Evolutionary conservation across 2,329 filamentous ascomycete species (phyloP), one percentile per base, ranked within the genome.

Genomic region (Aspergillus awamori): DNA sequence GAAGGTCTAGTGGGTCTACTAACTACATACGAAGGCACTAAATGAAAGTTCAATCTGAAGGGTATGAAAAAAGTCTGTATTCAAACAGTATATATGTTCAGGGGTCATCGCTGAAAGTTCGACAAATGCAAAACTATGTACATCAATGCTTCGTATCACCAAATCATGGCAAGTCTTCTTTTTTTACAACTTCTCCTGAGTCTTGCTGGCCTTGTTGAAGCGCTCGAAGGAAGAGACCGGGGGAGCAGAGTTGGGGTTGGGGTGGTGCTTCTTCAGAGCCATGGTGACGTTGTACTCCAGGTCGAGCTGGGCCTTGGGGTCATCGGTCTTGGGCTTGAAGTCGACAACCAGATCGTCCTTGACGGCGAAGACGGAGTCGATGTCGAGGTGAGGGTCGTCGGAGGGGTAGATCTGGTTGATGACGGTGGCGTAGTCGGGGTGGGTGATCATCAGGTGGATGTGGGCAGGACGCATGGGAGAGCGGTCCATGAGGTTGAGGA

Each of bases 381-480:
- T 86, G 63, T 77, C 75, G 39, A 86, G 79, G 72, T 83, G 84
- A 17, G 81, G 83, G 77, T 87, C 85, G 69, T 86, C 83, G 60
- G 79, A 81, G 67, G 84, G 84, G 75, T 85, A 87, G 69, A 86
- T 79, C 75, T 86, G 83, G 58, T 83, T 85, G 70, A 83, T 83
- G 61, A 86, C 77, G 43, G 82, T 82, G 75, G 82, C 83, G 77
- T 84, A 86, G 68, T 82, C 78, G 64, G 82, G 81, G 69, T 83
- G 82, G 51, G 80, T 84, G 69, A 81, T 77, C 79, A 85, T 86
- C 33, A 86, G 71, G 74, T 87, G 85, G 63, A 87, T 86, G 71
- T 87, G 85, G 7, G 84, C 85, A n/a, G 85, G 85, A 55, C 85
- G 79, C 82, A 85, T 84, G 20, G 85, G 84, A 64, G 85, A 84